Percentiles rank a stretch among this genome's conserved stretches.
Conservation (phyloP, 2,329 filamentous ascomycete genomes). For the Talaromyces pinophilus region DNA sequence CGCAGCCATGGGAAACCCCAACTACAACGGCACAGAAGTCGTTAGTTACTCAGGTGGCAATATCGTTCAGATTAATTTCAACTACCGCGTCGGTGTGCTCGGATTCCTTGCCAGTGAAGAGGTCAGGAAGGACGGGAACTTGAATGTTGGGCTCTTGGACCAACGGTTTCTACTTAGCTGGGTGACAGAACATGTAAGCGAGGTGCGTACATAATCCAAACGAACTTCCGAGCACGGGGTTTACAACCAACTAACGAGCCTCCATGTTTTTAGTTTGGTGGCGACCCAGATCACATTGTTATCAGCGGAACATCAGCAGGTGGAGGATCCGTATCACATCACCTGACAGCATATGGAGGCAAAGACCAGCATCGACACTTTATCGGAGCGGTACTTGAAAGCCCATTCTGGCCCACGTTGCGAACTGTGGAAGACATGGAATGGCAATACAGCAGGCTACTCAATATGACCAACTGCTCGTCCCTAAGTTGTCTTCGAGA, state of each 20-base stretch:
- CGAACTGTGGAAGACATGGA: slow-evolving; percentile 52
- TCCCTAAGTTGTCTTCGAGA: slow-evolving; percentile 54
- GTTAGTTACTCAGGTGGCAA: background rate
- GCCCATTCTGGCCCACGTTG: slow-evolving; percentile 55
- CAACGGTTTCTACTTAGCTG: slow-evolving; percentile 26
- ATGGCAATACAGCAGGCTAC: slow-evolving; percentile 54
- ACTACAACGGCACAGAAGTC: slow-evolving; percentile 14
- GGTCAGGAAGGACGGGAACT: slow-evolving; percentile 39
- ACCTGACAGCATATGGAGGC: slow-evolving; percentile 54
- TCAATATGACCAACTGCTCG: slow-evolving; percentile 33
- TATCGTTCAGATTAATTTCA: slow-evolving; percentile 27
- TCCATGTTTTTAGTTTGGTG: slow-evolving; percentile 29
- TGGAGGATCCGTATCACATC: slow-evolving; percentile 58
- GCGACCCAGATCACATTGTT: slow-evolving; percentile 31
- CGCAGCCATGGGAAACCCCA: background rate
- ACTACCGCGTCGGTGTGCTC: slow-evolving; percentile 31
- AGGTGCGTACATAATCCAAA: too few species aligned
- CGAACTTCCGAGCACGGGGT: too few species aligned
- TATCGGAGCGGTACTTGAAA: slow-evolving; percentile 55
- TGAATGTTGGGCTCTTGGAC: slow-evolving; percentile 31
- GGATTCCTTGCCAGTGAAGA: slow-evolving; percentile 45
- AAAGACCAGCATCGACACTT: slow-evolving; percentile 49
- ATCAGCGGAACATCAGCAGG: slow-evolving; percentile 44
- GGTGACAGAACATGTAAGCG: slow-evolving; percentile 22
- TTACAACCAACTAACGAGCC: too few species aligned